Evolutionary conservation across 306 rosid genomes (phyloP), one percentile per base, ranked within the genome.

Genomic region (Acacia acuminata): DNA sequence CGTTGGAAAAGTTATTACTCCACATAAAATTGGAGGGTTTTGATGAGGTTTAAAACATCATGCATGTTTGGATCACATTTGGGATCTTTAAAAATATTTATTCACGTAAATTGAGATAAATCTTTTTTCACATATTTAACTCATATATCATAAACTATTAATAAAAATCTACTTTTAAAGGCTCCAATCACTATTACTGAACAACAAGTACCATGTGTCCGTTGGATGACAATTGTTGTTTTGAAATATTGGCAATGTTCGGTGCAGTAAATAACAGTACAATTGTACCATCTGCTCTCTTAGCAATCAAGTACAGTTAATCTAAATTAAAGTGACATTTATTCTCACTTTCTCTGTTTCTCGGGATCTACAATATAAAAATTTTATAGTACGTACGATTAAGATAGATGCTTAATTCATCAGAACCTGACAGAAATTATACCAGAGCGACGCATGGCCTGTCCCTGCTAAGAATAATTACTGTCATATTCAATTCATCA

Each of bases 321-420:
- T 76, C 74, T 43, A 77, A 76, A 61, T 61, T 61, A 61, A 86
- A 83, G 83, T 38, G 80, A 73, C 77, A 76, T 51, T 63, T 22
- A 73, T 71, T 71, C 45, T 53, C 75, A 47, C 42, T 77, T 64
- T 53, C 51, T 25, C 45, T 27, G 47, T 64, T 71, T 71, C 17
- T 71, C 38, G 48, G 73, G 56, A 82, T 75, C 48, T 58, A n/a
- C 63, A 56, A 56, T 56, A 53, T 1, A 22, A 56, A 56, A 20
- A 8, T 20, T 19, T 7, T 56, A n/a, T 56, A 20, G 63, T 56
- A 19, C 2, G 17, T 4, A 25, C 30, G 15, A 25, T 10, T 36
- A 68, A 70, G 75, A 42, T 43, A n/a, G 69, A 75, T 56, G 38
- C 14, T 36, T 19, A 36, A 42, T 48, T 9, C 11, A 44, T 17